Conservation (phyloP, 2,329 filamentous ascomycete species). For the Dendrostoma leiphaemia region DNA sequence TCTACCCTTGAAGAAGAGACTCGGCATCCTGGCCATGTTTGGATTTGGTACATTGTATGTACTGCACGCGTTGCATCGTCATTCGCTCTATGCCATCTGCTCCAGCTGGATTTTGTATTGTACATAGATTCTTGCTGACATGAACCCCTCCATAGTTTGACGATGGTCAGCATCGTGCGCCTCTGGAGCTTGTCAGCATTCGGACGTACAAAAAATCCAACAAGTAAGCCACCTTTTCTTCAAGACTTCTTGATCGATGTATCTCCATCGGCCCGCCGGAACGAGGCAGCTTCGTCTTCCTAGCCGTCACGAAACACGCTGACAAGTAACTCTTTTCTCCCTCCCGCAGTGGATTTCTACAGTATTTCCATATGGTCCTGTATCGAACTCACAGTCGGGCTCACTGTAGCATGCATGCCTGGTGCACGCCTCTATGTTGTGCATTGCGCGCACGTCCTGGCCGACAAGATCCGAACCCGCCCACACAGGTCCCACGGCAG, state of each 20-base stretch:
- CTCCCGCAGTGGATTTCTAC: constrained; percentile 4
- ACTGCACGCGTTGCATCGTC: too few relatives aligned
- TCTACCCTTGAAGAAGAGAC: neutral
- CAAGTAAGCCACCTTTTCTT: constrained; percentile 8
- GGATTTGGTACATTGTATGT: constrained; percentile 8
- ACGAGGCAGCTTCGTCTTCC: too few relatives aligned
- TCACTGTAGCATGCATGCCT: constrained; percentile 12
- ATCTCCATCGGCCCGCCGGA: too few relatives aligned
- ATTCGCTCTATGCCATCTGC: too few relatives aligned
- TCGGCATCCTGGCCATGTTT: constrained; percentile 3
- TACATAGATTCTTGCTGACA: too few relatives aligned
- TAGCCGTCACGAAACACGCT: too few relatives aligned
- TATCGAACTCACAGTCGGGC: constrained; percentile 8
- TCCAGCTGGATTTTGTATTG: too few relatives aligned
- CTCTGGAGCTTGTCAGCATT: constrained; percentile 27
- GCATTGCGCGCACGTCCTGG: neutral
- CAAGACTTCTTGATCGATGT: neutral
- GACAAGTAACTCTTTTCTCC: neutral
- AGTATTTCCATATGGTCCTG: neutral
- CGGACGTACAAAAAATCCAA: constrained; percentile 27
- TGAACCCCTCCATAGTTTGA: too few relatives aligned
- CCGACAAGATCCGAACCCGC: neutral
- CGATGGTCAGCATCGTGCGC: constrained; percentile 30
- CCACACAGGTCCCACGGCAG: neutral
- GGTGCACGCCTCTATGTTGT: constrained; percentile 1